Evolutionary conservation across 2,329 filamentous ascomycete genomes (phyloP), one percentile per base, ranked within the genome.

Genomic region (Pestalotiopsis sp.): DNA sequence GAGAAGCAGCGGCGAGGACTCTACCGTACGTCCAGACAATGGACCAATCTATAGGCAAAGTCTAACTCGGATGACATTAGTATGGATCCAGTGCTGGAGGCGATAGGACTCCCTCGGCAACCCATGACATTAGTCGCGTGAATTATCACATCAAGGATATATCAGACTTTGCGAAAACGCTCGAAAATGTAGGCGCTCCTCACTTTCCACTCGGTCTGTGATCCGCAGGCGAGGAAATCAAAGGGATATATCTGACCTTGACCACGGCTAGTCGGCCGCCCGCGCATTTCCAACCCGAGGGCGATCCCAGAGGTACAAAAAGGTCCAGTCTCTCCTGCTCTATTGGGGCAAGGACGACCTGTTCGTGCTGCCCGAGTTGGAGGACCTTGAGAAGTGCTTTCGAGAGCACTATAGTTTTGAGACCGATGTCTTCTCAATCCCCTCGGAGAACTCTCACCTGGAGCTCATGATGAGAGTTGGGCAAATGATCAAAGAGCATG

Each of bases 321-420:
- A 86, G 66, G 87, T 89, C 3, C 83, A 87, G 67, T 83, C 83
- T 2, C 78, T 89, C 20, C 79, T 89, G 52, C 78, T 89, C 27
- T 86, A 89, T 75, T 89, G 87, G 87, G 84, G 83, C 62, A 86
- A 82, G 2, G 87, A 89, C 71, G 87, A 89, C 68, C 78, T 89
- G 9, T 88, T 89, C 71, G 87, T 89, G 17, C 79, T 89, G 14
- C 86, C 86, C 2, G 87, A 89, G 75, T 77, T 90, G 20, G 85
- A 89, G 71, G 85, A 89, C 68, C 76, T 89, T 52, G 85, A 87
- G 70, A 84, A 84, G 69, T 88, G 86, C 72, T 76, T 89, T 45
- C 83, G 83, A 27, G 83, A 86, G 67, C 85, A 88, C 69, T 90
- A 87, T 77, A 83, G 81, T 69, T 90, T 86, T 73, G 83, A 85